Percentiles rank a stretch among this genome's conserved stretches.
Evolutionary conservation across 352 stramenopile genomes (phyloP).

Genomic region (Globisporangium carolinianum): DNA sequence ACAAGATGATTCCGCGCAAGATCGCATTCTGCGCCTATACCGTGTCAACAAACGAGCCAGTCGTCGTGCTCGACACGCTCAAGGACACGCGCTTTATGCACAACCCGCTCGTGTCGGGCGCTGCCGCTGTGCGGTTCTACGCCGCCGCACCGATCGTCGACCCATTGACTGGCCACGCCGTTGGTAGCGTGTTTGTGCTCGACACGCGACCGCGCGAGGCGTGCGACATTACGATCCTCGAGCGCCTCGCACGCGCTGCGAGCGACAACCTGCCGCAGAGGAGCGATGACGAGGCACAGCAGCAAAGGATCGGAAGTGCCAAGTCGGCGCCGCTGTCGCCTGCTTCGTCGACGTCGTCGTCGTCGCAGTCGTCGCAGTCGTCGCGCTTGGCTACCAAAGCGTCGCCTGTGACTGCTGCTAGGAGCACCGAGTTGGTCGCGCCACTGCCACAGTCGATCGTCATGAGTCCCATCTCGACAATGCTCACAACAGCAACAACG

Average conservation of each 20-base stretch:
- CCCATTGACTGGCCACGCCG: conserved; percentile 38
- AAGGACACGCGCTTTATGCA: conserved; percentile 84
- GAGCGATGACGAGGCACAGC: conserved; percentile 1
- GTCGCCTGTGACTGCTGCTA: not conserved
- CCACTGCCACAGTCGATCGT: not conserved
- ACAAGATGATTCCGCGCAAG: conserved; percentile 75
- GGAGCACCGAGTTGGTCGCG: not conserved
- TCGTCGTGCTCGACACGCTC: conserved; percentile 85
- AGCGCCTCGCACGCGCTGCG: conserved; percentile 49
- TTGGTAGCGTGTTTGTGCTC: conserved; percentile 80
- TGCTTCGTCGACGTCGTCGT: conserved; percentile 30
- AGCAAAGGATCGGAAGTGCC: conserved; percentile 2
- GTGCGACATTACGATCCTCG: conserved; percentile 61
- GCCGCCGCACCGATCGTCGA: conserved; percentile 74
- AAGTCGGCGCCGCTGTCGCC: conserved; percentile 6
- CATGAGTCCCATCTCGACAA: conserved; percentile 10
- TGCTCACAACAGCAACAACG: conserved; percentile 7
- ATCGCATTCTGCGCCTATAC: conserved; percentile 79
- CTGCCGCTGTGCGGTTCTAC: conserved; percentile 92
- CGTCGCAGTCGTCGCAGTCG: conserved; percentile 9
- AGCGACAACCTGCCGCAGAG: conserved; percentile 42
- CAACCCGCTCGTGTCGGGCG: conserved; percentile 87
- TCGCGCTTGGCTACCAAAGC: not conserved
- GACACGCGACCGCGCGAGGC: conserved; percentile 67
- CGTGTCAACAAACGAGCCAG: conserved; percentile 41